Evolutionary conservation across 441 rosid genomes (phyloP), one percentile per base, ranked within the genome.

Genomic region (Bocquillonia castaneifolia): DNA sequence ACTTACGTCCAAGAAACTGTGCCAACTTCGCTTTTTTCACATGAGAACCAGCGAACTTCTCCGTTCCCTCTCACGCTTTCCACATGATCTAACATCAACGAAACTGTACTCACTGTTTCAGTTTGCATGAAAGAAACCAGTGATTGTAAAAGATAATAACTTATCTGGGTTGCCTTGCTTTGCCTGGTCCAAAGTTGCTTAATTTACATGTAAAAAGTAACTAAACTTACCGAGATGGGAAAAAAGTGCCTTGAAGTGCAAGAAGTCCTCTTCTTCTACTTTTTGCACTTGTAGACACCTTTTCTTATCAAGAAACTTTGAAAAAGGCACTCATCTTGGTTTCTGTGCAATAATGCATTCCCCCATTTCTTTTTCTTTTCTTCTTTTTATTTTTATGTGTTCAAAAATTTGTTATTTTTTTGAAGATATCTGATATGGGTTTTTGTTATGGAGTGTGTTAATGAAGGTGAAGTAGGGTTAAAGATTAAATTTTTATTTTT

Each of bases 191-290:
- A 68, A 76, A 71, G 83, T 56, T 71, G 28, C 67, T 64, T 45
- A 51, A 14, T 29, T 10, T 37, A 51, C 63, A n/a, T 44, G 76
- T 57, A 70, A 64, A n/a, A 52, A 44, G 10, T 28, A 62, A 59
- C 47, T 37, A 14, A 39, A 10, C 14, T 34, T 14, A 29, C 29
- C 77, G 32, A 7, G 18, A 72, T 40, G 25, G 68, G 53, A 59
- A 67, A 55, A 59, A 64, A 55, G 56, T 69, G 44, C 66, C 81
- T 81, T 83, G 79, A 81, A 78, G 74, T 70, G 78, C 80, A 77
- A 83, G 83, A 77, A 83, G 83, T 79, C 63, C 59, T 60, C 73
- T 45, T 52, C 66, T 58, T 10, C 70, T 62, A 59, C 67, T 64
- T 64, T 68, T 63, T 39, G 18, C 0, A 32, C 3, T 57, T 31